phyloP scores from a whole-genome alignment of 2,329 filamentous ascomycete species.

The Penicillium hordei region DNA sequence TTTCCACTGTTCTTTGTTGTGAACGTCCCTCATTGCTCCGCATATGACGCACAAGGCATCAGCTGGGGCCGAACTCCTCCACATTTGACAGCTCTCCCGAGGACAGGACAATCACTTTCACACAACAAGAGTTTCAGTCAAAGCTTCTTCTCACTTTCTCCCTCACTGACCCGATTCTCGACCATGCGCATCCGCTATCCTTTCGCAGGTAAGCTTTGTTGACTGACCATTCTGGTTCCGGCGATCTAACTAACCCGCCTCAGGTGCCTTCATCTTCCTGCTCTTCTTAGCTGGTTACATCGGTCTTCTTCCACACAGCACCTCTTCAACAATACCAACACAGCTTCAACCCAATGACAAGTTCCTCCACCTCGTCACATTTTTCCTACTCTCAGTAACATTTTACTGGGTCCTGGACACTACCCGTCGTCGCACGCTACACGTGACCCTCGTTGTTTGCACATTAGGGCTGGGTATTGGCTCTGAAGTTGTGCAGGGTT shows the following conservation, averaged over 20 bases:
- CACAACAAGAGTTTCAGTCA: not conserved
- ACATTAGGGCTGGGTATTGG: constrained; percentile 61
- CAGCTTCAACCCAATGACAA: constrained; percentile 77
- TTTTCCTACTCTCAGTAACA: constrained; percentile 77
- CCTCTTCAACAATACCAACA: constrained; percentile 40
- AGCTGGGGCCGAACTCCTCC: constrained; percentile 22
- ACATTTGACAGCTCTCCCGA: constrained; percentile 12
- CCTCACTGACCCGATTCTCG: not conserved
- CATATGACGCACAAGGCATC: constrained; percentile 32
- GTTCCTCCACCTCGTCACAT: constrained; percentile 78
- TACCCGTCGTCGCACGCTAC: constrained; percentile 76
- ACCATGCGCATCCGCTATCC: constrained; percentile 81
- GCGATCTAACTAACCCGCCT: constrained; percentile 11
- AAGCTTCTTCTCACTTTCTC: constrained; percentile 1
- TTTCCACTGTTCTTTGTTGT: not conserved
- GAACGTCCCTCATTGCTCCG: constrained; percentile 14
- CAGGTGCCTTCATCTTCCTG: constrained; percentile 67
- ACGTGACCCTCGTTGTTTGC: constrained; percentile 79
- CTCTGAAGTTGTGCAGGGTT: constrained; percentile 57
- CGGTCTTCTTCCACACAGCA: constrained; percentile 64
- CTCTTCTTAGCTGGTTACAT: constrained; percentile 74
- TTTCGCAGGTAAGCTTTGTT: constrained; percentile 70
- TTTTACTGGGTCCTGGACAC: constrained; percentile 99
- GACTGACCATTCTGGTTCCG: constrained; percentile 3
- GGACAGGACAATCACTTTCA: not conserved